Evolutionary conservation across 1,139 yeast genomes (phyloP).

Genomic region (Kluyveromyces marxianus): DNA sequence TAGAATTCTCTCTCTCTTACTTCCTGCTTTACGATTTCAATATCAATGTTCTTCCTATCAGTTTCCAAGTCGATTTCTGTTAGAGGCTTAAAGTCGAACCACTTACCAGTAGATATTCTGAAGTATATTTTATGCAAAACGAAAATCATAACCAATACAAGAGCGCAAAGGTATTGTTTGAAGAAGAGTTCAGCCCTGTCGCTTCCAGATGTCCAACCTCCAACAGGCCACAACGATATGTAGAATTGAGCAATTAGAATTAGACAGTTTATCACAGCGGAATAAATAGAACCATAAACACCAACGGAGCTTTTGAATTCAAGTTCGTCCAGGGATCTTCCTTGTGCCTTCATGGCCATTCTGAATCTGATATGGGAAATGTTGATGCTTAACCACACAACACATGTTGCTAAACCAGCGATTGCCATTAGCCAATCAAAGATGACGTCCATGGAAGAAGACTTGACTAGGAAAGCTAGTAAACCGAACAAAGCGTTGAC

Average conservation of each 20-base stretch:
- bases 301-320: conserved; percentile 67
- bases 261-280: conserved; percentile 48
- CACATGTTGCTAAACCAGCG: conserved; percentile 74
- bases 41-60: conserved; percentile 43
- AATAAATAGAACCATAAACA: conserved; percentile 57
- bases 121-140: conserved; percentile 41
- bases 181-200: conserved; percentile 39
- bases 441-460: conserved; percentile 52
- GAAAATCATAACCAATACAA: conserved; percentile 41
- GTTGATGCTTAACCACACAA: conserved; percentile 77
- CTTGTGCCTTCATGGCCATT: conserved; percentile 59
- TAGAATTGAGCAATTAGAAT: conserved; percentile 73
- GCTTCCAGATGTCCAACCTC: conserved; percentile 63
- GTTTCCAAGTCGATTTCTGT: conserved; percentile 43
- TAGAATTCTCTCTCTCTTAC: conserved; percentile 15
- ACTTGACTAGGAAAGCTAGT: conserved; percentile 68
- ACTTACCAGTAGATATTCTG: conserved; percentile 36
- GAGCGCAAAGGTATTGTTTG: conserved; percentile 44
- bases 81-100: conserved; percentile 33
- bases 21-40: conserved; percentile 24
- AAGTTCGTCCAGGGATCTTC: conserved; percentile 57
- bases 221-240: conserved; percentile 74
- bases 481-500: conserved; percentile 74
- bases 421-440: conserved; percentile 75
- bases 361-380: conserved; percentile 74